Percentiles rank a stretch among this genome's conserved stretches.
Evolutionary conservation across 768 basidiomycete genomes (phyloP).

Genomic region (Tulasnella sp.): DNA sequence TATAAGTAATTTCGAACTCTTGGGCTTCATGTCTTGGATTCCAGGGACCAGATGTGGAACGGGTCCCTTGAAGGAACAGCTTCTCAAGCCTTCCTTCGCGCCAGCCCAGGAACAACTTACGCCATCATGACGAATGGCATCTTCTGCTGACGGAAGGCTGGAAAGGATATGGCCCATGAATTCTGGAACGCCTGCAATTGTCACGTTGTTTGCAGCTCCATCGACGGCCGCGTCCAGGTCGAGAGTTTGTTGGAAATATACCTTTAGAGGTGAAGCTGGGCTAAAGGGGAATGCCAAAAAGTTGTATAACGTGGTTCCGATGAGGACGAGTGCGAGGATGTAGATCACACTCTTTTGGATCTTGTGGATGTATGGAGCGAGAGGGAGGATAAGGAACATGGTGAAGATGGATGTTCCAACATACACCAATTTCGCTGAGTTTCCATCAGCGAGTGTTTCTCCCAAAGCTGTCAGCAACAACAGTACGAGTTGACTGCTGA

Average conservation of each 20-base stretch:
- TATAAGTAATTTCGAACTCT: conserved; percentile 37
- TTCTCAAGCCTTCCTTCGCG: conserved; percentile 6
- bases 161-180: conserved; percentile 37
- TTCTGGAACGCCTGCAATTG: conserved; percentile 22
- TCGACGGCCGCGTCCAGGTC: conserved; percentile 27
- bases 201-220: conserved; percentile 19
- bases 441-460: conserved; percentile 55
- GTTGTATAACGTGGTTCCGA: conserved; percentile 31
- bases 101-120: conserved; percentile 29
- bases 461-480: conserved; percentile 35
- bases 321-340: conserved; percentile 31
- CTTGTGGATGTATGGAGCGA: conserved; percentile 51
- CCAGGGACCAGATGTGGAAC: conserved; percentile 24
- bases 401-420: conserved; percentile 33
- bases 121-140: conserved; percentile 22
- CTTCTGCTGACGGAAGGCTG: conserved; percentile 39
- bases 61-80: conserved; percentile 39
- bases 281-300: conserved; percentile 51
- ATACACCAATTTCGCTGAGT: conserved; percentile 41
- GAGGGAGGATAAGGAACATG: conserved; percentile 41
- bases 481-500: conserved; percentile 40
- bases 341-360: conserved; percentile 31
- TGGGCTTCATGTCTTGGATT: no score
- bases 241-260: conserved; percentile 56
- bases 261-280: conserved; percentile 45